These are phyloP conservation scores for Haematococcus sp. DNA, from an alignment of 139 green algal genomes.

Conservation along the genomic window DNA sequence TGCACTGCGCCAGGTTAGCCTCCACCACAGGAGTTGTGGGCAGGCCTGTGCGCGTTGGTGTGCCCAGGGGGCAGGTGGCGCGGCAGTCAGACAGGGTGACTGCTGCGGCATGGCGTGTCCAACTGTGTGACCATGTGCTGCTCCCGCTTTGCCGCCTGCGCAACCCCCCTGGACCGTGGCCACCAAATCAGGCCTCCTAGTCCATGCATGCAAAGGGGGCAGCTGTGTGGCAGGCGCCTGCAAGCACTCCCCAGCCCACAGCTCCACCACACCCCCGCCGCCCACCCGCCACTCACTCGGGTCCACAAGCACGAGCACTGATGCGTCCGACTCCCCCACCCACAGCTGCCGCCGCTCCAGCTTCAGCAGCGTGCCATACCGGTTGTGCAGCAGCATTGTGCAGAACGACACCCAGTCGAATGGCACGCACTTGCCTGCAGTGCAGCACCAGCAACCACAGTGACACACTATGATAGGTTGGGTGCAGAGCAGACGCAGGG, in stretches of 20 bases:
- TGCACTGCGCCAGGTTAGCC: conserved; percentile 24
- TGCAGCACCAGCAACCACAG: no score
- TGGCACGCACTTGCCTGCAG: conserved; percentile 43
- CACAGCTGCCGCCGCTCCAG: conserved; percentile 24
- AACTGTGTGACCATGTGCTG: no score
- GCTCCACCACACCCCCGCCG: background rate
- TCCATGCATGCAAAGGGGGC: no score
- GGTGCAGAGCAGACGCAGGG: no score
- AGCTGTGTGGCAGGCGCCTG: background rate
- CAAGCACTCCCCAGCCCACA: background rate
- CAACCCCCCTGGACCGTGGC: no score
- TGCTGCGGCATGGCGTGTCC: no score
- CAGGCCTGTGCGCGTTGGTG: background rate
- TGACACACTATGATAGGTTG: no score
- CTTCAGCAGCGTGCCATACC: conserved; percentile 3
- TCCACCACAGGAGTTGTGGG: background rate
- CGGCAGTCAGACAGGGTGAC: no score
- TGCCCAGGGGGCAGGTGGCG: no score
- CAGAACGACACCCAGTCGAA: conserved; percentile 48
- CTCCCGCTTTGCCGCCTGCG: no score
- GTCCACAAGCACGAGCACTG: conserved; percentile 29
- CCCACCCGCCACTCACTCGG: background rate
- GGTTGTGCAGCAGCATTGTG: conserved; percentile 31
- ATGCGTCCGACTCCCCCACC: conserved; percentile 25
- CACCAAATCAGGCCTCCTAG: no score